Base-by-base conservation (phyloP, 768 basidiomycete genomes). In the Tephrocybe rancida region DNA sequence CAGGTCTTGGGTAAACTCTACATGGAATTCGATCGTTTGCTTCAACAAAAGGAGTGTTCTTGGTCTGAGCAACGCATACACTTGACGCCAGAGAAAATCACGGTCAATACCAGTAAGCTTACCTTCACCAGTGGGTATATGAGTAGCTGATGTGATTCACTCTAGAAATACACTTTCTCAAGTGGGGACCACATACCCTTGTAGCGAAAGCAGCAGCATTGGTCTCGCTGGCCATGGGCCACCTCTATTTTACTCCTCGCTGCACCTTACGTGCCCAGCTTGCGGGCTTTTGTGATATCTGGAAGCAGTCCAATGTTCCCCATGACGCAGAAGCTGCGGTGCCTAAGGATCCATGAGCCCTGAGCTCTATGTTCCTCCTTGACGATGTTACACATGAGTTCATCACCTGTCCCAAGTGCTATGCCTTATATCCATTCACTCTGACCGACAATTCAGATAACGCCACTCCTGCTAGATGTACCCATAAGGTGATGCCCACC, bases 401-500 rank as follows among this genome's bases (percentile, higher is more conserved):
- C 49, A 10, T 69, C 0, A 57, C 42, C 22, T 72, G 70, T 39
- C 59, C 65, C 3, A 44, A 1, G 0, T 72, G 69, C 47, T 62
- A 60, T 47, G 44, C 32, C 8, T 44, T 68, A 1, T 63, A 61
- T 38, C 58, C 64, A 5, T 56, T n/a, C n/a, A n/a, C 58, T 32
- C 13, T 34, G 16, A 30, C 61, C 1, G 22, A 35, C 24, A 24
- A 54, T 30, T 9, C 42, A 32, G 11, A 7, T 16, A 25, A 25
- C 44, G 4, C 3, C 32, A 44, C 35, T 37, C 32, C 46, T 16
- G 42, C 43, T 1, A 25, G 26, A 9, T 66, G 64, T 29, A 47
- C 41, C 2, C 27, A 62, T 26, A 25, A 52, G n/a, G 5, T 9
- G 14, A 61, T 61, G 1, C 35, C 57, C 2, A 43, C 18, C 4